Evolutionary conservation across 176 grass and related monocot genomes (phyloP), one percentile per base, ranked within the genome.

Genomic region (Melocanna baccifera): DNA sequence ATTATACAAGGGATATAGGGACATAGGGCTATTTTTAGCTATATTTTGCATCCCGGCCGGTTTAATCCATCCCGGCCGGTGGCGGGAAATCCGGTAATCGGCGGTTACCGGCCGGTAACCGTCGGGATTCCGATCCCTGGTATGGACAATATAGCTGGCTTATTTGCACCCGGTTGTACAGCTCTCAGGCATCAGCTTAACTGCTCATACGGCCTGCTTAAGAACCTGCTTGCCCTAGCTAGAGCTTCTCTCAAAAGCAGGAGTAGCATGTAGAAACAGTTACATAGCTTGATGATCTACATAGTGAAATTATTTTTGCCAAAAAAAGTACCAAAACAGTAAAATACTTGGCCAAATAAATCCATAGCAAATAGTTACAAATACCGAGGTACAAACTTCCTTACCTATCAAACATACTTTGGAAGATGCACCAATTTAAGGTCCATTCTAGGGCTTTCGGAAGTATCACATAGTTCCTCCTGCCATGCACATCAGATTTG

Each of bases 371-470:
- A 10, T 43, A 58, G 39, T 53, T 75, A 77, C 29, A 86, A 69
- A 81, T 23, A 48, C 50, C 28, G 19, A 81, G 37, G 36, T 87
- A 70, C 55, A 14, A 0, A 23, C 19, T 77, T 73, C 72, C 81
- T 73, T 89, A 99, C 96, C 94, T 94, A 73, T 99, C 96, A 91
- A 99, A 99, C 96, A 99, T 94, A 63, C 88, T 96, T 87, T 92
- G 91, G 80, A 99, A 99, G 89, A 99, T 92, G 88, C 96, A 99
- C 96, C 96, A 99, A 79, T 99, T 89, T 85, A 99, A 92, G 41
- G 96, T 96, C 96, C 96, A 99, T 75, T 99, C 96, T 30, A 99
- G 86, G 43, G 96, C 91, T 79, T 99, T 99, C 7, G 96, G 93
- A 46, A 99, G 83, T 87, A 99, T 92, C 81, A 99, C 79, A 87